Evolutionary conservation across 495 filamentous ascomycete species (phyloP).

Genomic region (Penicillium ochrochloron): DNA sequence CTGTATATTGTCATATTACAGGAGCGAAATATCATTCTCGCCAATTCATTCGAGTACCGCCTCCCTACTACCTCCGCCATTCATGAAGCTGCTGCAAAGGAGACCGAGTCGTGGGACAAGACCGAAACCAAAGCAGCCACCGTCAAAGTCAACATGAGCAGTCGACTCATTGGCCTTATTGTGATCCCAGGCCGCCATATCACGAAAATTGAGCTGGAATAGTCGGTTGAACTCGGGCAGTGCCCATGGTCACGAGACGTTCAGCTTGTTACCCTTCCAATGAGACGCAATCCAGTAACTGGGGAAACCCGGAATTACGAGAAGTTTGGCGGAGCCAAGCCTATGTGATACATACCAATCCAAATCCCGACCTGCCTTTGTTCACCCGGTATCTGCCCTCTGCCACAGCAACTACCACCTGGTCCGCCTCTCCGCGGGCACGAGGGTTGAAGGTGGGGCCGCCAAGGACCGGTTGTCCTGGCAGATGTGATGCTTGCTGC

Average conservation of each 20-base stretch:
- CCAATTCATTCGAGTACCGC: constrained; percentile 86
- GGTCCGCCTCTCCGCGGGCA: constrained; percentile 18
- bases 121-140: constrained; percentile 32
- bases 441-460: constrained; percentile 22
- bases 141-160: constrained; percentile 73
- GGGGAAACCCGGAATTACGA: constrained; percentile 9
- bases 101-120: constrained; percentile 30
- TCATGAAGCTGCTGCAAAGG: constrained; percentile 47
- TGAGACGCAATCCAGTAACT: constrained; percentile 5
- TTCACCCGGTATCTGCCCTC: constrained; percentile 13
- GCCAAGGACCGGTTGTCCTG: constrained; percentile 21
- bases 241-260: constrained; percentile 32
- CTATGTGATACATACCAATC: background rate
- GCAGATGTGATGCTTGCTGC: constrained; percentile 11
- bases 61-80: constrained; percentile 59
- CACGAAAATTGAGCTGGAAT: constrained; percentile 85
- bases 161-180: constrained; percentile 84
- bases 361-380: background rate
- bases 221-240: constrained; percentile 39
- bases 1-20: constrained; percentile 26
- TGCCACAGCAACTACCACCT: constrained; percentile 1
- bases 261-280: constrained; percentile 24
- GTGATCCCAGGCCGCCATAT: constrained; percentile 89
- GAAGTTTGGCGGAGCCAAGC: constrained; percentile 11
- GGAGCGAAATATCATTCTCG: constrained; percentile 86